Conservation (phyloP, 768 basidiomycete species). For the Pulveroboletus sp. region DNA sequence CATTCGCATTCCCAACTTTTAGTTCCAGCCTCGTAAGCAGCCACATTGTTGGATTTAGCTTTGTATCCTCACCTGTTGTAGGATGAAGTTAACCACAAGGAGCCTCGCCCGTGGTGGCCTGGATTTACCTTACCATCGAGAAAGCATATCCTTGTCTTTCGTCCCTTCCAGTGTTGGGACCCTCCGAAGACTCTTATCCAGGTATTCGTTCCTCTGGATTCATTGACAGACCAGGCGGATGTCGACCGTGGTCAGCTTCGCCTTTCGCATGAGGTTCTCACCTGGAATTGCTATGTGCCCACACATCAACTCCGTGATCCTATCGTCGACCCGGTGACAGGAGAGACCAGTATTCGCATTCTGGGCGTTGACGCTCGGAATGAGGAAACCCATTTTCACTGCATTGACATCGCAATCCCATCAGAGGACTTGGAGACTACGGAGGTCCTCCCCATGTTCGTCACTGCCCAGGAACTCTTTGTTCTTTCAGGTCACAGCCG, state of each 20-base stretch:
- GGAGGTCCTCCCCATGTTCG: slow-evolving; percentile 10
- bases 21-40: slow-evolving; percentile 14
- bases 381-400: slow-evolving; percentile 9
- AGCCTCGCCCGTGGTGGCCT: slow-evolving; percentile 3
- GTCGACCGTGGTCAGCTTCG: slow-evolving; percentile 2
- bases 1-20: slow-evolving; percentile 17
- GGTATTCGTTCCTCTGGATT: slow-evolving; percentile 12
- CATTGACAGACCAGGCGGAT: background rate
- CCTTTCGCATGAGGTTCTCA: slow-evolving; percentile 20
- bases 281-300: slow-evolving; percentile 3
- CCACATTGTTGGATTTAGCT: background rate
- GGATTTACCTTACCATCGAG: slow-evolving; percentile 15
- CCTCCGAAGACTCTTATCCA: slow-evolving; percentile 17
- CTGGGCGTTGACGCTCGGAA: background rate
- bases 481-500: slow-evolving; percentile 11
- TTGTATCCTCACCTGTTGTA: slow-evolving; percentile 1
- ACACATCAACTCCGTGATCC: slow-evolving; percentile 11
- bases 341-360: slow-evolving; percentile 13
- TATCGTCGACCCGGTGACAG: slow-evolving; percentile 11
- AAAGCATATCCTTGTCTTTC: slow-evolving; percentile 14
- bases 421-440: background rate
- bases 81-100: background rate
- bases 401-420: slow-evolving; percentile 16
- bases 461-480: slow-evolving; percentile 13
- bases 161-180: slow-evolving; percentile 1